Conservation (phyloP, 768 basidiomycete genomes). For the Panus rudis region DNA sequence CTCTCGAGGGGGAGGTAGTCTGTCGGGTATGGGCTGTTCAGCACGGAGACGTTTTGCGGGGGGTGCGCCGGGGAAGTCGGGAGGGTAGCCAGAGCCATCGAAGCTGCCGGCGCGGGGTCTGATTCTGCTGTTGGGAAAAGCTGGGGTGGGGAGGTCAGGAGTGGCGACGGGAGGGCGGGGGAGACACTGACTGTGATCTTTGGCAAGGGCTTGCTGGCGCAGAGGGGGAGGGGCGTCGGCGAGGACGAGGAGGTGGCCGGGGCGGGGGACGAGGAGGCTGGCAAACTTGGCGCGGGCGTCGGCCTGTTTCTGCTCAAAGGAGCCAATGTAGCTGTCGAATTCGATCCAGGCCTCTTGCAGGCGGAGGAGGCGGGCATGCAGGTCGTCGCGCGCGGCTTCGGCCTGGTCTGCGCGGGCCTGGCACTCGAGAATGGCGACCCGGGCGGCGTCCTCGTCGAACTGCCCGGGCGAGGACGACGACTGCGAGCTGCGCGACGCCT, state of each 20-base stretch:
- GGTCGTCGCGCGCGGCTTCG: conserved; percentile 46
- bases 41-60: conserved; percentile 42
- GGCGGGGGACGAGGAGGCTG: conserved; percentile 37
- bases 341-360: conserved; percentile 44
- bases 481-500: conserved; percentile 16
- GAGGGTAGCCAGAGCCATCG: conserved; percentile 25
- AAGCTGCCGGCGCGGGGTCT: conserved; percentile 39
- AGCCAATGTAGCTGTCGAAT: conserved; percentile 40
- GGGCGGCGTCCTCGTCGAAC: conserved; percentile 45
- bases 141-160: conserved; percentile 25
- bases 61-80: conserved; percentile 28
- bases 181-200: conserved; percentile 4
- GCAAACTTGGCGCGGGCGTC: conserved; percentile 45
- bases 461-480: conserved; percentile 12
- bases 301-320: conserved; percentile 36
- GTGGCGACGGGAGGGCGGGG: conserved; percentile 10
- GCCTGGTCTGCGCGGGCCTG: conserved; percentile 42
- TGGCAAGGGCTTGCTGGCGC: conserved; percentile 5
- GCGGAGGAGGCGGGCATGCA: conserved; percentile 36
- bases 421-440: conserved; percentile 26
- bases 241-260: conserved; percentile 35
- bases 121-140: conserved; percentile 33
- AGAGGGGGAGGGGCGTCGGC: conserved; percentile 4
- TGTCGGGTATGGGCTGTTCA: conserved; percentile 23
- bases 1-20: conserved; percentile 13